Conservation (phyloP, 139 green algal species). For the Chlorella sorokiniana region DNA sequence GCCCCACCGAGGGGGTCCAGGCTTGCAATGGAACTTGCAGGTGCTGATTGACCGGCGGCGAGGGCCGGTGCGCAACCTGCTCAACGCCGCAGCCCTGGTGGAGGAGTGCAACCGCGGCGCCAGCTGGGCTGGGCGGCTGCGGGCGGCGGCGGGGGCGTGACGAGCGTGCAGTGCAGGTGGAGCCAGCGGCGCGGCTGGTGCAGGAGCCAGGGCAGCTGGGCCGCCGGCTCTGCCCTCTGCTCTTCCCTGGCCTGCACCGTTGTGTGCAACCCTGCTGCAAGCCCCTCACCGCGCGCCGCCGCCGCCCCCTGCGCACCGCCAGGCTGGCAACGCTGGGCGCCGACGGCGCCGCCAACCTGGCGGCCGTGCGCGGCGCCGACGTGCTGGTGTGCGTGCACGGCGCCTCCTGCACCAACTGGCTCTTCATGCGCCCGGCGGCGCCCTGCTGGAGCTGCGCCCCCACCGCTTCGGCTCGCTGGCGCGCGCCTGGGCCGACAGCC, state of each 20-base stretch:
- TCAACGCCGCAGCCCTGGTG: neutral
- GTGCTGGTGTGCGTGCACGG: conserved; percentile 1
- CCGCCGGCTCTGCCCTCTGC: neutral
- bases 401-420: conserved; percentile 5
- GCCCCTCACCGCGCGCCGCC: neutral
- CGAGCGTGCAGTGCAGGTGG: conserved; percentile 6
- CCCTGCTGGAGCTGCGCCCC: neutral
- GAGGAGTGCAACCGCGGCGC: neutral
- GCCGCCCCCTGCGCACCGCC: neutral
- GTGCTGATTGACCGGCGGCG: conserved; percentile 8
- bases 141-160: neutral
- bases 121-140: neutral
- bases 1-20: too few species aligned
- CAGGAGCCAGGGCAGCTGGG: neutral
- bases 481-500: too few species aligned
- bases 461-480: too few species aligned
- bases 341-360: neutral
- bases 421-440: neutral
- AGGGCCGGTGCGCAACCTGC: neutral
- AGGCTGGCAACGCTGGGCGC: neutral
- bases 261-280: neutral
- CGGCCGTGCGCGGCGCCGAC: neutral
- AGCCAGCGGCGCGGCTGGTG: too few species aligned
- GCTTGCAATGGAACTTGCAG: neutral
- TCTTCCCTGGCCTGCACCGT: neutral